These are phyloP conservation scores for Scutellaria baicalensis DNA, from an alignment of 257 asterid genomes.

Conservation along the genomic window DNA sequence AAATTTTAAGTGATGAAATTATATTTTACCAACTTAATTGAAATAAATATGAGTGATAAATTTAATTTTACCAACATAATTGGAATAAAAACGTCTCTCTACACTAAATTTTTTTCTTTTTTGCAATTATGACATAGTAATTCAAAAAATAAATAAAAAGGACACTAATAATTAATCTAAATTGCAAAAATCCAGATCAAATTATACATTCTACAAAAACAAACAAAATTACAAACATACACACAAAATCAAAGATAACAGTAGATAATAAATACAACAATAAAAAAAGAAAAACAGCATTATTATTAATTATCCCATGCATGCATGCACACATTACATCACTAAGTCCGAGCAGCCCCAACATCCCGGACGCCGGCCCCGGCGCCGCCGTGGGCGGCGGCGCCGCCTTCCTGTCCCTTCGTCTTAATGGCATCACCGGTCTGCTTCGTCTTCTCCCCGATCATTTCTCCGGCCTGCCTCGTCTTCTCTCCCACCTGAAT, in stretches of 20 bases:
- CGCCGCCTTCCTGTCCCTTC: slow-evolving; percentile 40
- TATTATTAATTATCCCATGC: background rate
- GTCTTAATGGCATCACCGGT: slow-evolving; percentile 49
- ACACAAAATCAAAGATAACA: background rate
- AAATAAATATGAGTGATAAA: too few species aligned
- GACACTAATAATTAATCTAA: background rate
- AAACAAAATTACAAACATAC: background rate
- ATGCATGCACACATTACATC: background rate
- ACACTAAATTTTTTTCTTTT: too few species aligned
- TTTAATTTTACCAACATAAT: too few species aligned
- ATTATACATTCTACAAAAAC: background rate
- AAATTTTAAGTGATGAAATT: too few species aligned
- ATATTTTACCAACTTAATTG: too few species aligned
- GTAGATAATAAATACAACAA: background rate
- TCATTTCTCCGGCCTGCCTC: slow-evolving; percentile 51
- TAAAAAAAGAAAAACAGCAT: background rate
- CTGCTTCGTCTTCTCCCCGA: slow-evolving; percentile 43
- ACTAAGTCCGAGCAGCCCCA: slow-evolving; percentile 5
- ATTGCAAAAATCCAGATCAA: background rate
- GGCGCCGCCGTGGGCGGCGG: background rate
- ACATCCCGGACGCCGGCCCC: background rate
- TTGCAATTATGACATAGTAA: background rate
- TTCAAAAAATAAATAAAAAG: background rate
- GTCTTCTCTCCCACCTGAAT: slow-evolving; percentile 53
- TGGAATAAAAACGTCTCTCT: too few species aligned